Base-by-base conservation (phyloP, 2,329 filamentous ascomycete genomes). In the Ophiostoma quercus region DNA sequence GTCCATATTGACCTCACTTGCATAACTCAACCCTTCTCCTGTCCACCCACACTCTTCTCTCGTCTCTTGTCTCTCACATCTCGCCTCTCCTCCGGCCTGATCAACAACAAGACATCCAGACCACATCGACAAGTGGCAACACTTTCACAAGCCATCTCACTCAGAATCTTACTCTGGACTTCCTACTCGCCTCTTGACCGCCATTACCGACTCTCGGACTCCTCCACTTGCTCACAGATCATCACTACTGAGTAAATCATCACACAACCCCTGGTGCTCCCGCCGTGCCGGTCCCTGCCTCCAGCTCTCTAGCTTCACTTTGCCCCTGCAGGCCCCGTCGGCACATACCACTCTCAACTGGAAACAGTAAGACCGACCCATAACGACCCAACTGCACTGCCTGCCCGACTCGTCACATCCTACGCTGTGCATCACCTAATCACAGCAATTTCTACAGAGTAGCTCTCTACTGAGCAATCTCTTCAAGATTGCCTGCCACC, bases 301-400 rank as follows among this genome's bases (percentile, higher is more conserved):
- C 51, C 54, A 62, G 57, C 57, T 62, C 57, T 62, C 57, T 62
- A 62, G 57, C 57, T 9, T 62, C 57, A 62, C 57, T 62, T 32
- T 62, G 57, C 57, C 57, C 57, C 57, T 62, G 57, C 25, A 62
- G 57, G 57, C 57, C 57, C 57, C 57, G 57, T 62, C 54, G 54
- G 57, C 57, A 62, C 3, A 62, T 32, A 29, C 57, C 57, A 62
- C 12, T 32, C 57, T 16, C 22, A 62, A 4, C 12, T 19, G 22
- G n/a, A 62, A 62, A 32, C 12, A 62, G 57, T 16, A 62, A 32
- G 25, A 62, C 11, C 25, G 57, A 62, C 57, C 57, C 57, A 62
- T 62, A 62, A 62, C 57, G 25, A 60, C 54, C 54, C 54, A 60
- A 57, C 57, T 62, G 51, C 57, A 62, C 57, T 32, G 25, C 25